These are phyloP conservation scores for Bidens hawaiensis DNA, from an alignment of 140 eudicot species.

Conservation along the genomic window DNA sequence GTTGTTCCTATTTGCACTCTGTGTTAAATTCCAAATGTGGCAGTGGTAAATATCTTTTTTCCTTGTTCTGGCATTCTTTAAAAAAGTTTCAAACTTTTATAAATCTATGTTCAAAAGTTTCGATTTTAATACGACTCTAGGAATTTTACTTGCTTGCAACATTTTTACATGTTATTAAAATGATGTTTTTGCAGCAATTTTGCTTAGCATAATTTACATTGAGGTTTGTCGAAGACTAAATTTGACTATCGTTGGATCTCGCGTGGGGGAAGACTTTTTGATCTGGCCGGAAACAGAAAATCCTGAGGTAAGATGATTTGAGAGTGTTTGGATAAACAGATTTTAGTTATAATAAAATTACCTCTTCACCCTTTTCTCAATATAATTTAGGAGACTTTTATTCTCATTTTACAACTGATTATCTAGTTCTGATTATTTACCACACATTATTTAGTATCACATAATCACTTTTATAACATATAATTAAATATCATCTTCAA, in stretches of 20 bases:
- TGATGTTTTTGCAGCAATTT: conserved; percentile 56
- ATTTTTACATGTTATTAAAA: conserved; percentile 17
- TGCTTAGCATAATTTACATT: too few relatives aligned
- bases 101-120: background rate
- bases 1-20: conserved; percentile 72
- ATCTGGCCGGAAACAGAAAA: conserved; percentile 81
- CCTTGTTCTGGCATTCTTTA: background rate
- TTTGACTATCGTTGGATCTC: too few relatives aligned
- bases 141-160: background rate
- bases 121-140: background rate
- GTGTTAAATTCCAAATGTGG: conserved; percentile 65
- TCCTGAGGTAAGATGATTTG: conserved; percentile 57
- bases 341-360: background rate
- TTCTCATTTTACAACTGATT: background rate
- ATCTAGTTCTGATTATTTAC: background rate
- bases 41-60: conserved; percentile 50
- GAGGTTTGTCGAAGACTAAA: too few relatives aligned
- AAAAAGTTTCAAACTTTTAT: background rate
- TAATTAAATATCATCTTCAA: too few relatives aligned
- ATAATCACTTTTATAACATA: background rate
- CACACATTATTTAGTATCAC: background rate
- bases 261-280: too few relatives aligned
- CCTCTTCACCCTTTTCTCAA: background rate
- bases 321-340: background rate
- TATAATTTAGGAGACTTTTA: background rate